These are phyloP conservation scores for Dispira simplex DNA, from an alignment of 192 early-diverging fungal species.

Conservation along the genomic window DNA sequence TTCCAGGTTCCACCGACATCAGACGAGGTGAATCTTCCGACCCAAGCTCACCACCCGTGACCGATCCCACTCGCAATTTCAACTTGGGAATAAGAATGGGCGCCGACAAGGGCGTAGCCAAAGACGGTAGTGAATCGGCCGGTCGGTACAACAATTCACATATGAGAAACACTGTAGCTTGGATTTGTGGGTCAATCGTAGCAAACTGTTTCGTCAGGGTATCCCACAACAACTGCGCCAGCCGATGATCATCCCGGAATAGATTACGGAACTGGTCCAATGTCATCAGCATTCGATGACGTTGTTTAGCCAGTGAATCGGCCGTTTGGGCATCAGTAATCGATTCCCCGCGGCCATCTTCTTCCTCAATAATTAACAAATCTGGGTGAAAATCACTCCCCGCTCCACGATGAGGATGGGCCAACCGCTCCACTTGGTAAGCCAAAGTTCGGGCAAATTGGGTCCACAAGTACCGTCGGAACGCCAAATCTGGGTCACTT, in stretches of 20 bases:
- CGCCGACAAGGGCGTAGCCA: slow-evolving; percentile 17
- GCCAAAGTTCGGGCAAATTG: not conserved
- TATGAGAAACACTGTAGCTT: not conserved
- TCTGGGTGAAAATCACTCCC: no score
- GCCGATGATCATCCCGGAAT: not conserved
- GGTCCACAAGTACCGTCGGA: not conserved
- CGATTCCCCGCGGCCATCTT: no score
- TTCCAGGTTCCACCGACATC: no score
- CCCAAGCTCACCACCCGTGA: no score
- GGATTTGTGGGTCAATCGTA: not conserved
- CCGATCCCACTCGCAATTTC: slow-evolving; percentile 1
- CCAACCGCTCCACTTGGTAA: not conserved
- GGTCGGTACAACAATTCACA: slow-evolving; percentile 1
- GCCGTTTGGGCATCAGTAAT: no score
- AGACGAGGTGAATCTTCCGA: no score
- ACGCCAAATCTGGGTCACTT: slow-evolving; percentile 12
- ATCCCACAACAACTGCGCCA: not conserved
- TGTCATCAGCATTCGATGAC: no score
- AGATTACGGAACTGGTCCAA: not conserved
- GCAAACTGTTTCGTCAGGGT: not conserved
- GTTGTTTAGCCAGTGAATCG: no score
- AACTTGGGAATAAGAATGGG: not conserved
- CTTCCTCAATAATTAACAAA: no score
- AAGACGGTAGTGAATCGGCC: slow-evolving; percentile 13
- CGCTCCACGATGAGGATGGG: no score